Base-by-base conservation (phyloP, 1,284 basidiomycete species). In the Heliocybe sulcata region DNA sequence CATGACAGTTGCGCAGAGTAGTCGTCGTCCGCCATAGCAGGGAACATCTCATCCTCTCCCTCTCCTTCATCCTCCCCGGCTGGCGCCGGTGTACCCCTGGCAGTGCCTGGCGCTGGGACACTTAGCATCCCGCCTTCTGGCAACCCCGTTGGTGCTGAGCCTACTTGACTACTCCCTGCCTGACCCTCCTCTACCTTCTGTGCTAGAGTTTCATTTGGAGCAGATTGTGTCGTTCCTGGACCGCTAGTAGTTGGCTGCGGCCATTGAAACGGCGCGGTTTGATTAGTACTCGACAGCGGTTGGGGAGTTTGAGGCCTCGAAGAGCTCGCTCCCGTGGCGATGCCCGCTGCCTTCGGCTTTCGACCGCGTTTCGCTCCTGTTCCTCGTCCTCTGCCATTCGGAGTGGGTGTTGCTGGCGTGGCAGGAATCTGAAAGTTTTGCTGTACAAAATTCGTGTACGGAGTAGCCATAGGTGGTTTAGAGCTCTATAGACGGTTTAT, bases 11-110 rank as follows among this genome's bases (percentile, higher is more conserved):
- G 88, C 0, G 87, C 85, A 12, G 87, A 88, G 66, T 90, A 91
- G 60, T 91, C 88, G 58, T 90, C 88, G 57, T 92, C 88, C 4
- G 87, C 88, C 88, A 91, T 90, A 3, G 86, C 87, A 38, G 87
- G 86, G 38, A 88, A 65, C 53, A 86, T 63, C 60, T 90, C 88
- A 56, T 90, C 87, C 54, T 88, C 88, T 3, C 75, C 87, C 55
- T 89, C 87, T 0, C 69, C 86, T 20, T 78, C 74, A 52, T 74
- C 75, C 23, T 60, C 69, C 0, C 35, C 50, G 26, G 16, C 56
- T n/a, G 35, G 25, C 14, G 33, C 22, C 19, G 56, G 54, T 27
- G 53, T 42, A n/a, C 38, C 25, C 23, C 22, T 9, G 10, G 35
- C 45, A 3, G 52, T 31, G 8, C 23, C 47, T 6, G 47, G 20